phyloP scores from a whole-genome alignment of 1,139 yeast genomes.

The Magnusiomyces fungicola region DNA sequence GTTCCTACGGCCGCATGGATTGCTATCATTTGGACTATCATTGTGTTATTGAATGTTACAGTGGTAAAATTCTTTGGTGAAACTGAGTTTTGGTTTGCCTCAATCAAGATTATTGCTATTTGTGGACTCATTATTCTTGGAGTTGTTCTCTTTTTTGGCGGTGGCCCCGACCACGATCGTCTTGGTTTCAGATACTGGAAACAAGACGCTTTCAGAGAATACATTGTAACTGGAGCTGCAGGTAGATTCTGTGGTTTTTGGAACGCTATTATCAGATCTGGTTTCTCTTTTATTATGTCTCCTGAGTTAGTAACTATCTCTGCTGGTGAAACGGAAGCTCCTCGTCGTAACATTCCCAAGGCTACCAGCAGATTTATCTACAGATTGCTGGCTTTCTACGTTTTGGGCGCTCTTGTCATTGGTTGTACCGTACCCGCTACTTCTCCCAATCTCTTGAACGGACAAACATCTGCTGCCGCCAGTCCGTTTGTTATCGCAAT shows the following conservation, averaged over 20 bases:
- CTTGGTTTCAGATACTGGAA: constrained; percentile 63
- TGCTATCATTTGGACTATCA: constrained; percentile 53
- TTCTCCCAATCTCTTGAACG: constrained; percentile 37
- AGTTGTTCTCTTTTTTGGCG: constrained; percentile 66
- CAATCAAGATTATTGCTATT: constrained; percentile 61
- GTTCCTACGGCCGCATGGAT: constrained; percentile 79
- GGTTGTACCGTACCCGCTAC: constrained; percentile 53
- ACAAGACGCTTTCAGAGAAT: constrained; percentile 61
- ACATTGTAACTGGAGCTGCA: constrained; percentile 40
- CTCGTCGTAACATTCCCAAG: constrained; percentile 52
- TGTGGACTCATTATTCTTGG: constrained; percentile 64
- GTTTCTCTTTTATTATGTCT: constrained; percentile 46
- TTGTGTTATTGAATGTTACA: constrained; percentile 46
- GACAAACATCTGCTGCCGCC: constrained; percentile 45
- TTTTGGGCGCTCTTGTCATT: constrained; percentile 46
- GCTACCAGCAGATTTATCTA: constrained; percentile 57
- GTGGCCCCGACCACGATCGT: constrained; percentile 57
- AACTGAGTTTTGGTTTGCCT: constrained; percentile 62
- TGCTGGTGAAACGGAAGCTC: constrained; percentile 68
- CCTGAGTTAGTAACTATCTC: constrained; percentile 71
- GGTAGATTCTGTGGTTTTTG: constrained; percentile 58
- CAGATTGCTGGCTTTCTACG: constrained; percentile 52
- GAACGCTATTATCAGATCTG: constrained; percentile 55
- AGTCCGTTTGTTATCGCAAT: constrained; percentile 65
- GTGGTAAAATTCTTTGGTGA: constrained; percentile 67